A percentile compares a stretch with the other conserved stretches of the same genome.
phyloP scores from a whole-genome alignment of 306 rosid species.

The Sicyos edulis region DNA sequence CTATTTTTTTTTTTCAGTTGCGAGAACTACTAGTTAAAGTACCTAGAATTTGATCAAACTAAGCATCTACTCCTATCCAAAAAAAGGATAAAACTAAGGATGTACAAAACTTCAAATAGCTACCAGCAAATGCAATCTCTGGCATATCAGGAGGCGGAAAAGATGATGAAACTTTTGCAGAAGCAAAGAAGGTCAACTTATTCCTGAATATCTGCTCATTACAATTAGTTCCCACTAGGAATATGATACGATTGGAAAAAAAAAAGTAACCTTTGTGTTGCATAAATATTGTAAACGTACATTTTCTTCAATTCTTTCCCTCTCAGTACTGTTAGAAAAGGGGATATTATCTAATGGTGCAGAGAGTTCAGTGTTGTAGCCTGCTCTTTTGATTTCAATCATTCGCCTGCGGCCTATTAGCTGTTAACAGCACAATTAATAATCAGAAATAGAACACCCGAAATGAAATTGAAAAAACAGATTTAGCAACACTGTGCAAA shows the following conservation, averaged over 20 bases:
- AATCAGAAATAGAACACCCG: conserved; percentile 24
- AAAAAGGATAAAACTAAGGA: background rate
- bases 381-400: conserved; percentile 78
- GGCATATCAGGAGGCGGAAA: conserved; percentile 84
- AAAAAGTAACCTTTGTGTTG: background rate
- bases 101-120: conserved; percentile 20
- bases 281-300: conserved; percentile 36
- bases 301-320: conserved; percentile 76
- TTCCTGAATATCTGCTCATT: conserved; percentile 60
- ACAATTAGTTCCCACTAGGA: conserved; percentile 18
- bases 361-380: conserved; percentile 84
- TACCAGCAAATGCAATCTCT: conserved; percentile 99
- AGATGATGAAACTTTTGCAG: conserved; percentile 87
- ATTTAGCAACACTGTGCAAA: conserved; percentile 33
- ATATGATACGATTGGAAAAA: conserved; percentile 6
- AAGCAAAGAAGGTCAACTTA: conserved; percentile 79
- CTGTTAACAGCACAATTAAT: conserved; percentile 34
- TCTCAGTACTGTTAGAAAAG: conserved; percentile 51
- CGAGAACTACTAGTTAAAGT: background rate
- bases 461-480: background rate
- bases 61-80: background rate
- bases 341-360: conserved; percentile 84
- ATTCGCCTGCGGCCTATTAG: conserved; percentile 75
- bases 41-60: background rate
- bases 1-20: too few relatives aligned